These are phyloP conservation scores for Flaveria robusta DNA, from an alignment of 129 eudicot genomes.

Conservation along the genomic window DNA sequence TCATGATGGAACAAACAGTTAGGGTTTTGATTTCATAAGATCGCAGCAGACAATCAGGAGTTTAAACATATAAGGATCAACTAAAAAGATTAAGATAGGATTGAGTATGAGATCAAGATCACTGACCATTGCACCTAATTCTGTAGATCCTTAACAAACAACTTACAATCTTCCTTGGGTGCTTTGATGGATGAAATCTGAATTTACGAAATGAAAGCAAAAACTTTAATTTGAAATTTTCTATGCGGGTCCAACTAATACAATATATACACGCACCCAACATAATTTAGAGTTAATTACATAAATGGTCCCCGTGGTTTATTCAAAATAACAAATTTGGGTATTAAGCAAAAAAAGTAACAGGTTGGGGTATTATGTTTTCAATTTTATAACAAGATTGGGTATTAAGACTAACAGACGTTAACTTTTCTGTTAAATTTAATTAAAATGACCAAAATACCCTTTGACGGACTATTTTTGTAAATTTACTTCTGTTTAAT, in stretches of 20 bases:
- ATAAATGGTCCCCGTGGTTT: no score
- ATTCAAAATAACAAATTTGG: no score
- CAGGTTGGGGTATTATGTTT: no score
- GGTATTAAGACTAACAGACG: no score
- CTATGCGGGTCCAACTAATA: background rate
- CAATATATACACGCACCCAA: background rate
- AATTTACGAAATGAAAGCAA: background rate
- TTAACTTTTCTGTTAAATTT: no score
- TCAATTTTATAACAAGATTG: no score
- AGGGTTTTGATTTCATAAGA: background rate
- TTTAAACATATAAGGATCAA: background rate
- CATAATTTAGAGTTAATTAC: no score
- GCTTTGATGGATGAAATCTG: background rate
- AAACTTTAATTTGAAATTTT: slow-evolving; percentile 1
- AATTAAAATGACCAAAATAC: no score
- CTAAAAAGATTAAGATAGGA: slow-evolving; percentile 11
- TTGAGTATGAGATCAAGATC: background rate
- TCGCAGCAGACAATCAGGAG: slow-evolving; percentile 14
- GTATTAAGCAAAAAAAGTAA: no score
- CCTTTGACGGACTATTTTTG: no score
- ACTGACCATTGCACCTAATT: slow-evolving; percentile 27
- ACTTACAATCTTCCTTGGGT: background rate
- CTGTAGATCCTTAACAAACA: slow-evolving; percentile 13
- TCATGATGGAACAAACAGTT: slow-evolving; percentile 3
- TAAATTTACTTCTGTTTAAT: no score